These are phyloP conservation scores for Vigna unguiculata DNA, from an alignment of 306 rosid genomes.

Conservation along the genomic window DNA sequence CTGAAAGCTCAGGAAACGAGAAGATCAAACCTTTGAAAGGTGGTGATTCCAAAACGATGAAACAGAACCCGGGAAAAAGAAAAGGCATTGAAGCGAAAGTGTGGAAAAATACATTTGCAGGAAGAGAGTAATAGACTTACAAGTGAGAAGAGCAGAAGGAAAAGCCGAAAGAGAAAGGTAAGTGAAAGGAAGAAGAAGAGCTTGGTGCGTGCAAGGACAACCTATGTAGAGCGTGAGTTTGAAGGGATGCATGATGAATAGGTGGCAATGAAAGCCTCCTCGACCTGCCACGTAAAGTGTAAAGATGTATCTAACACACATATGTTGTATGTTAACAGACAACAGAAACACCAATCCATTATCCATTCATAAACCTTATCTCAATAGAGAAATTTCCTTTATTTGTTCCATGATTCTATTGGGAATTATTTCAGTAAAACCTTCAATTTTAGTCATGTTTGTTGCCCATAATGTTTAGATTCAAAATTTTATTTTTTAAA, in stretches of 20 bases:
- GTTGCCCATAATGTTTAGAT: too few relatives aligned
- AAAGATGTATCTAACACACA: too few relatives aligned
- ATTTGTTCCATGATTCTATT: too few relatives aligned
- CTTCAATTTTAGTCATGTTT: too few relatives aligned
- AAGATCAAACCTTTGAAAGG: background rate
- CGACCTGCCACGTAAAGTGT: slow-evolving; percentile 48
- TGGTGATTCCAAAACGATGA: background rate
- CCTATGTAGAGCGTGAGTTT: slow-evolving; percentile 20
- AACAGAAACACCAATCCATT: too few relatives aligned
- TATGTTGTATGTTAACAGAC: too few relatives aligned
- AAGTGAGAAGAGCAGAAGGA: slow-evolving; percentile 12
- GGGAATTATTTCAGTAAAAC: too few relatives aligned
- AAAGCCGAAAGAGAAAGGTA: slow-evolving; percentile 21
- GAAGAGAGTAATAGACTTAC: slow-evolving; percentile 23
- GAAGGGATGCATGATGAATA: slow-evolving; percentile 43
- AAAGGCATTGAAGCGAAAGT: slow-evolving; percentile 21
- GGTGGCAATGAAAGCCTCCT: slow-evolving; percentile 49
- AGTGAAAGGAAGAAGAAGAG: background rate
- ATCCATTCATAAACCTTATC: too few relatives aligned
- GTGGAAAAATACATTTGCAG: background rate
- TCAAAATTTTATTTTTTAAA: too few relatives aligned
- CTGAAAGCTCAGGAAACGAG: background rate
- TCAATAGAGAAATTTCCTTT: too few relatives aligned
- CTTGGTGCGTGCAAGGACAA: background rate
- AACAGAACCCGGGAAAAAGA: background rate